Evolutionary conservation across 2,329 filamentous ascomycete species (phyloP).

Genomic region (Nemania abortiva): DNA sequence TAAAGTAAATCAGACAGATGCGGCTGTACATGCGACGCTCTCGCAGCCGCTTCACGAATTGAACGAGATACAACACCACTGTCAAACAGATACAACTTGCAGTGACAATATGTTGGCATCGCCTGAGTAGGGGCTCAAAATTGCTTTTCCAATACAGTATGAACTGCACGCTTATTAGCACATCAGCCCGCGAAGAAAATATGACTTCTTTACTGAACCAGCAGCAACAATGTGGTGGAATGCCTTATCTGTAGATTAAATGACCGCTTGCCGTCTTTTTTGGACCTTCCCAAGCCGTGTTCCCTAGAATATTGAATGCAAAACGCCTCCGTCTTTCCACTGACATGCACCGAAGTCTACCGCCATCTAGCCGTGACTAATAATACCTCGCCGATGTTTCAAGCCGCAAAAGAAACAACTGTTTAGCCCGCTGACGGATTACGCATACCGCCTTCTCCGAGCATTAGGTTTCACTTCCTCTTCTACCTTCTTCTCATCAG

Average conservation of each 20-base stretch:
- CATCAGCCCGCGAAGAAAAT: neutral
- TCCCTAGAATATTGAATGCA: slow-evolving; percentile 10
- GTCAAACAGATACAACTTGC: neutral
- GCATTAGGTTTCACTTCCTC: slow-evolving; percentile 23
- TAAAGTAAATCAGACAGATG: slow-evolving; percentile 1
- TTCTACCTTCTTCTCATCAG: slow-evolving; percentile 16
- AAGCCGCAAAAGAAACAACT: neutral
- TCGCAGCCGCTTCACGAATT: slow-evolving; percentile 18
- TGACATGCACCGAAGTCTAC: neutral
- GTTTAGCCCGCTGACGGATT: neutral
- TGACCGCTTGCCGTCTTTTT: neutral
- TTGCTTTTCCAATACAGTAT: neutral
- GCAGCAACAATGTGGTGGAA: slow-evolving; percentile 4
- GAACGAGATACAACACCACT: slow-evolving; percentile 11
- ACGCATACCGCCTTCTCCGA: slow-evolving; percentile 22
- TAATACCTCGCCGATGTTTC: neutral
- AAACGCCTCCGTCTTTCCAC: neutral
- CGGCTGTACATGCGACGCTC: neutral
- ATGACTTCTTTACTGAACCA: neutral
- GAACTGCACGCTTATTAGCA: neutral
- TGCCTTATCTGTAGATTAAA: neutral
- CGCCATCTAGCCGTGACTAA: neutral
- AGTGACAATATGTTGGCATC: neutral
- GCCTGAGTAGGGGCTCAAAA: neutral
- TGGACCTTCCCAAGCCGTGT: neutral